Evolutionary conservation across 257 asterid genomes (phyloP), one percentile per base, ranked within the genome.

Genomic region (Solanum virginianum): DNA sequence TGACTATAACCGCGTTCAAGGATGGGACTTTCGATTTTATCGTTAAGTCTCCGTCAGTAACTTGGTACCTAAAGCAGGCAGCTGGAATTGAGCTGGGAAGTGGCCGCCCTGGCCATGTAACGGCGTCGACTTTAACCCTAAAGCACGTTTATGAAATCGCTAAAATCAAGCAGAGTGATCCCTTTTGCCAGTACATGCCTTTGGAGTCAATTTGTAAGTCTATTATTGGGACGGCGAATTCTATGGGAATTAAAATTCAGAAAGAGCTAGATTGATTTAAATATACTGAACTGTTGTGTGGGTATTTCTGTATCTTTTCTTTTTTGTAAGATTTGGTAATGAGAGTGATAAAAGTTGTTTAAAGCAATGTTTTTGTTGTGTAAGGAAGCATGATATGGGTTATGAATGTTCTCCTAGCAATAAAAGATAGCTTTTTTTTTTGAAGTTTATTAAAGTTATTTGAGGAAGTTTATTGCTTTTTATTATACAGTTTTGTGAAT

Each of bases 131-230:
- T 12, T 32, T 95, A 84, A 92, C 92, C 65, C 80, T 94, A 41
- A 94, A 94, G 88, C 99, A 95, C 86, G 92, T 95, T n/a, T 93
- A 92, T 88, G 98, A 94, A 91, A 94, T 95, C 56, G 97, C 99
- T 4, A 95, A 95, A 92, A 88, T 95, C 86, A 95, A 95, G 91
- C 97, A 92, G 93, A 89, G 89, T 80, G 99, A 95, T 81, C 97
- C 95, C 0, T 93, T 68, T 82, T 94, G 98, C 83, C 94, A 91
- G 93, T 91, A 92, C 84, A 91, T 95, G 97, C 88, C 97, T 26
- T 88, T 94, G 84, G 99, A 94, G 85, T 89, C 97, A 54, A 93
- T 95, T 83, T 92, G 92, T 51, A 94, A 94, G 90, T 92, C 95
- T 18, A 89, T 95, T 81, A 93, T 95, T 2, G 99, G 98, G 60